Evolutionary conservation across 768 basidiomycete species (phyloP).

Genomic region (Boletus vermiculosoides): DNA sequence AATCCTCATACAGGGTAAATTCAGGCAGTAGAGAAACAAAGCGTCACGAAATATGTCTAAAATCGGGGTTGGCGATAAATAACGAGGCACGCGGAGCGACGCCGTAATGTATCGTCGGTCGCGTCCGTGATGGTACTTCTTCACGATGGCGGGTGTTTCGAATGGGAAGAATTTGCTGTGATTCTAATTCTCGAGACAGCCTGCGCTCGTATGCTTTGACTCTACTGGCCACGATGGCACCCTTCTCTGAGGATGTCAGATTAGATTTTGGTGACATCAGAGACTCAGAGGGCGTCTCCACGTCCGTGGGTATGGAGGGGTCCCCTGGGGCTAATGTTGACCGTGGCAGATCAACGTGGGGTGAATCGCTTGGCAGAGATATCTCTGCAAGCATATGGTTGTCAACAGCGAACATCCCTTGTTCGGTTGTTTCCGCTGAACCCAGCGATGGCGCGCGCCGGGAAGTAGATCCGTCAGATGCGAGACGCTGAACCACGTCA

Average conservation of each 20-base stretch:
- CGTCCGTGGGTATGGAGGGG: neutral
- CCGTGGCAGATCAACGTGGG: constrained; percentile 19
- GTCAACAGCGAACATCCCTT: constrained; percentile 12
- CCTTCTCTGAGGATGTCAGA: neutral
- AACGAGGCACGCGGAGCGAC: constrained; percentile 61
- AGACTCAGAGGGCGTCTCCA: constrained; percentile 4
- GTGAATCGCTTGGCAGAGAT: constrained; percentile 7
- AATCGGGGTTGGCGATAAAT: constrained; percentile 68
- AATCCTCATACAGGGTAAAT: constrained; percentile 1
- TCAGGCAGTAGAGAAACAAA: neutral
- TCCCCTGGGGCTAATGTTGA: constrained; percentile 10
- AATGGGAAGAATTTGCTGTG: constrained; percentile 30
- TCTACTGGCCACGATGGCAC: constrained; percentile 45
- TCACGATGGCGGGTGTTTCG: constrained; percentile 44
- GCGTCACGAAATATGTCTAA: constrained; percentile 15
- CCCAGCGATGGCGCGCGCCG: constrained; percentile 25
- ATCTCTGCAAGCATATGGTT: constrained; percentile 7
- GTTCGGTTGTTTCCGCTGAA: constrained; percentile 25
- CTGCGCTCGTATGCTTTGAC: constrained; percentile 59
- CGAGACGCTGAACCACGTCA: constrained; percentile 63
- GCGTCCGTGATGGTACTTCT: constrained; percentile 40
- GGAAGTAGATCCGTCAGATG: constrained; percentile 29
- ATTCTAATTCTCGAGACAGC: constrained; percentile 54
- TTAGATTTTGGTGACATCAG: neutral
- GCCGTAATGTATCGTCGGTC: constrained; percentile 55